Percentiles rank a stretch among this genome's conserved stretches.
Evolutionary conservation across 768 basidiomycete genomes (phyloP).

Genomic region (Daedaleopsis sinensis): DNA sequence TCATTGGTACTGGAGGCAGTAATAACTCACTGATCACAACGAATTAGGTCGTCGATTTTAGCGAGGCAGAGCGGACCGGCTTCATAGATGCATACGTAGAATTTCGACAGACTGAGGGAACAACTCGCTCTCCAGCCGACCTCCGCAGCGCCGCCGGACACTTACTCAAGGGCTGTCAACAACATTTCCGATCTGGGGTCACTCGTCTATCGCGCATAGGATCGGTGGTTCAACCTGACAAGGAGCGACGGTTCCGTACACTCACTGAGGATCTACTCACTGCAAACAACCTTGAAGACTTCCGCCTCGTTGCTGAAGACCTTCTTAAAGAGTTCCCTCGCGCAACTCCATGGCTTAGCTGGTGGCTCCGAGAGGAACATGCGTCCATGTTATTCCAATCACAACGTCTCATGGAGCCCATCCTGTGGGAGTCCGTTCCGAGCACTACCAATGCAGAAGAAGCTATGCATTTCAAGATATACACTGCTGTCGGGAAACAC

Average conservation of each 20-base stretch:
- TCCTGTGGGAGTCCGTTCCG: slow-evolving; percentile 38
- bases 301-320: slow-evolving; percentile 9
- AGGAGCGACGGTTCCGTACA: slow-evolving; percentile 17
- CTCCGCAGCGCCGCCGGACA: slow-evolving; percentile 26
- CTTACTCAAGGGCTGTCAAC: slow-evolving; percentile 34
- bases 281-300: not conserved
- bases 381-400: slow-evolving; percentile 36
- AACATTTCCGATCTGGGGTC: slow-evolving; percentile 36
- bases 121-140: slow-evolving; percentile 12
- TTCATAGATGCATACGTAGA: slow-evolving; percentile 34
- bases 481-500: slow-evolving; percentile 28
- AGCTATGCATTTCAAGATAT: slow-evolving; percentile 39
- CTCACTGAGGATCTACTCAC: not conserved
- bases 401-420: slow-evolving; percentile 31
- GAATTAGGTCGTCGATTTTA: slow-evolving; percentile 38
- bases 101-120: slow-evolving; percentile 22
- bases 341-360: slow-evolving; percentile 33
- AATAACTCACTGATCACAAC: not conserved
- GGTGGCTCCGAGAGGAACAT: slow-evolving; percentile 35
- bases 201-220: slow-evolving; percentile 31
- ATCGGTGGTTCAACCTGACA: slow-evolving; percentile 26
- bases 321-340: slow-evolving; percentile 28
- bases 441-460: slow-evolving; percentile 41
- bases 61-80: slow-evolving; percentile 36
- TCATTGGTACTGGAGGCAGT: slow-evolving; percentile 7